A percentile compares a stretch with the other conserved stretches of the same genome.
Conservation (phyloP, 2,329 filamentous ascomycete species). For the Ascochyta clinopodiicola region DNA sequence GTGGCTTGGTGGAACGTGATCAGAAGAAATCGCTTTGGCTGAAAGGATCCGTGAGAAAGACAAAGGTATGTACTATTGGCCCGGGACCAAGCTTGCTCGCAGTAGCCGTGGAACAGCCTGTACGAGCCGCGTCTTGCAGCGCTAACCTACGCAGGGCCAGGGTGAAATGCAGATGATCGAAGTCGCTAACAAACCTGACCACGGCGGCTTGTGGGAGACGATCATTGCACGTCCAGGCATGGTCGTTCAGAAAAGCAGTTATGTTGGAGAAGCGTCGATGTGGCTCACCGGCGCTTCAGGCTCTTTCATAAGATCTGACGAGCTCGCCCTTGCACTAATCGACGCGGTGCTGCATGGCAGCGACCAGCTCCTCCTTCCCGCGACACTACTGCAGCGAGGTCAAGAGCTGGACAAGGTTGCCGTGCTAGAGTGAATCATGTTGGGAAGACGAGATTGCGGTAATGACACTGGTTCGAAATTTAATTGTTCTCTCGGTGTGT, state of each 20-base stretch:
- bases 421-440: neutral
- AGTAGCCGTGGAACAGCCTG: neutral
- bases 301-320: conserved; percentile 26
- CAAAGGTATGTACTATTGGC: conserved; percentile 10
- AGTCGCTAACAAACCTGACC: conserved; percentile 12
- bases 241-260: conserved; percentile 16
- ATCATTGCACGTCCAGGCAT: conserved; percentile 23
- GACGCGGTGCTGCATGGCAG: conserved; percentile 21
- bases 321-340: conserved; percentile 24
- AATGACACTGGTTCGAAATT: too few relatives aligned
- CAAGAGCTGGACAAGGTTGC: conserved; percentile 7
- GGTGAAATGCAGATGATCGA: conserved; percentile 24
- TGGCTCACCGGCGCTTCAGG: conserved; percentile 21
- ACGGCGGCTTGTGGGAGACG: conserved; percentile 21
- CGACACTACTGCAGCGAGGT: conserved; percentile 11
- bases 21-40: conserved; percentile 20
- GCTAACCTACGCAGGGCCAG: conserved; percentile 10
- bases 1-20: conserved; percentile 20
- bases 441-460: neutral
- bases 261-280: conserved; percentile 14
- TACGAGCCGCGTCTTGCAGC: neutral
- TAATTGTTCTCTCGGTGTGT: neutral
- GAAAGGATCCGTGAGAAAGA: conserved; percentile 20
- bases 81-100: neutral
- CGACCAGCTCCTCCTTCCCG: conserved; percentile 18